phyloP scores from a whole-genome alignment of 345 rosid genomes.

The Litchi chinensis region DNA sequence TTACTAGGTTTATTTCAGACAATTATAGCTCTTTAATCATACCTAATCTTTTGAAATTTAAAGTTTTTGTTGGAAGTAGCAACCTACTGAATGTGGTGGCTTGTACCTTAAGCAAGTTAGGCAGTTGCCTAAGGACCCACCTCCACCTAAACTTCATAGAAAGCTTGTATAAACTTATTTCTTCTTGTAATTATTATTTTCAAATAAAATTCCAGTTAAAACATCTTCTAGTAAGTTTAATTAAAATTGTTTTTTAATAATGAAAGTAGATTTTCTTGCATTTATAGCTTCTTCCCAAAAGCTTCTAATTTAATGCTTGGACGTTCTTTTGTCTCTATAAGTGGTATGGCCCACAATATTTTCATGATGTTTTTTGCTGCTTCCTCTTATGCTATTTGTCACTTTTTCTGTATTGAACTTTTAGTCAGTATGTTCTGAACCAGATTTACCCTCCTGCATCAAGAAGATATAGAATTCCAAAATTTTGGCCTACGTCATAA shows the following conservation, averaged over 20 bases:
- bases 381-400: background rate
- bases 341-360: background rate
- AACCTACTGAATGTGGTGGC: background rate
- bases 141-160: background rate
- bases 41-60: background rate
- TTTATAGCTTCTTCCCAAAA: background rate
- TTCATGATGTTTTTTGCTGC: background rate
- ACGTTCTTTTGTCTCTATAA: background rate
- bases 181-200: background rate
- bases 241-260: background rate
- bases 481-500: conserved; percentile 82
- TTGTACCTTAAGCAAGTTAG: background rate
- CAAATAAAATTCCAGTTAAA: background rate
- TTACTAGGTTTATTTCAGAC: background rate
- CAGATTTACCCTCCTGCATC: conserved; percentile 82
- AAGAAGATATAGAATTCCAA: conserved; percentile 82
- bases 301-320: background rate
- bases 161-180: background rate
- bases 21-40: background rate
- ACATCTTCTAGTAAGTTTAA: background rate
- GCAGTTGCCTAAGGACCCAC: background rate
- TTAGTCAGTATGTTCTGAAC: conserved; percentile 40
- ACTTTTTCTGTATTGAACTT: background rate
- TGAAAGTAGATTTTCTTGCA: background rate
- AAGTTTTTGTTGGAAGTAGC: background rate